A percentile compares a stretch with the other conserved stretches of the same genome.
Conservation (phyloP, 768 basidiomycete species). For the Psilocybe cyanescens region DNA sequence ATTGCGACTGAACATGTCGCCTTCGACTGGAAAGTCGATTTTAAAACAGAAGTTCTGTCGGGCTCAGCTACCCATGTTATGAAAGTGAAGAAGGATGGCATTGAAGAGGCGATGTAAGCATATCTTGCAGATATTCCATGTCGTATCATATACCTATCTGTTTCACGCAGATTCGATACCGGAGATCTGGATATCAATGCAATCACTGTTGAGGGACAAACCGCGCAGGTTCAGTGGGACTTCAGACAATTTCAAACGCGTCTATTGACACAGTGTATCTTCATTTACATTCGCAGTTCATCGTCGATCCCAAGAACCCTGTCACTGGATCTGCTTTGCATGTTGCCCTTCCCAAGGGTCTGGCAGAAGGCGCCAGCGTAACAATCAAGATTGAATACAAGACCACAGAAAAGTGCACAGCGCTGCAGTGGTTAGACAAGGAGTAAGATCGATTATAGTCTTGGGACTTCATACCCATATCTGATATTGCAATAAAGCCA, state of each 20-base stretch:
- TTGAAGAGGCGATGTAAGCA: conserved; percentile 64
- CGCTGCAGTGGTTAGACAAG: conserved; percentile 88
- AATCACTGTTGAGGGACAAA: conserved; percentile 55
- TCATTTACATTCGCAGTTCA: conserved; percentile 42
- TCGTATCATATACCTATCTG: not conserved
- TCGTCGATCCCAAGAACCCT: conserved; percentile 57
- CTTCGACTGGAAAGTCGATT: conserved; percentile 84
- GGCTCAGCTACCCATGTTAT: conserved; percentile 73
- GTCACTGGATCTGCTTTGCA: conserved; percentile 82
- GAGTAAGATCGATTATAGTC: conserved; percentile 47
- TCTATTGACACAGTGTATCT: not conserved
- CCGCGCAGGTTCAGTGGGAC: conserved; percentile 45
- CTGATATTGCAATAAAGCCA: conserved; percentile 47
- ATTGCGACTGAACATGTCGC: conserved; percentile 68
- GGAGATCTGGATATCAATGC: conserved; percentile 62
- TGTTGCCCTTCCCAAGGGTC: conserved; percentile 51
- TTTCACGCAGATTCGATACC: conserved; percentile 67
- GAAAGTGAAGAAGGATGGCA: conserved; percentile 51
- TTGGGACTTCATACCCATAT: not conserved
- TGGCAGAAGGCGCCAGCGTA: conserved; percentile 49
- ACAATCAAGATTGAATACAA: conserved; percentile 65
- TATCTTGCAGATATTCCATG: not conserved
- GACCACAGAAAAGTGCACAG: conserved; percentile 75
- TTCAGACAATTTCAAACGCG: not conserved
- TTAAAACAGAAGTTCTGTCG: conserved; percentile 55